Percentiles rank a stretch among this genome's conserved stretches.
phyloP scores from a whole-genome alignment of 140 eudicot species.

The Bidens hawaiensis region DNA sequence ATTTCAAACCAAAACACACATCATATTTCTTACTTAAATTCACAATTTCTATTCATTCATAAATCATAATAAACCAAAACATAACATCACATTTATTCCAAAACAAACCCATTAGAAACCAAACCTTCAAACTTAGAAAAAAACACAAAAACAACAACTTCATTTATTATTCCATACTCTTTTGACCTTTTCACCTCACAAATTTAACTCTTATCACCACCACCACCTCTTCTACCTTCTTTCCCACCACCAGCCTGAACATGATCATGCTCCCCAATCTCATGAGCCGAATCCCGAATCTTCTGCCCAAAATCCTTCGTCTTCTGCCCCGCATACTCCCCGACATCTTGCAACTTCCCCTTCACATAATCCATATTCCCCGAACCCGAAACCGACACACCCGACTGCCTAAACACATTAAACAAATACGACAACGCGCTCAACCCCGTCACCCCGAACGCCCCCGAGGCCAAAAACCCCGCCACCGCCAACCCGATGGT shows the following conservation, averaged over 20 bases:
- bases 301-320: constrained; percentile 69
- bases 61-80: too few species aligned
- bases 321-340: constrained; percentile 60
- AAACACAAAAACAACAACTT: too few species aligned
- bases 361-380: constrained; percentile 65
- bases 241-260: constrained; percentile 14
- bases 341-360: constrained; percentile 48
- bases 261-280: constrained; percentile 22
- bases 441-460: constrained; percentile 77
- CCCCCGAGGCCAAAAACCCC: constrained; percentile 69
- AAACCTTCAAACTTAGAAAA: too few species aligned
- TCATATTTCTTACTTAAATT: too few species aligned
- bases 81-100: too few species aligned
- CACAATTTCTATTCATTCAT: too few species aligned
- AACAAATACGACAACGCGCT: constrained; percentile 68
- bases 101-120: too few species aligned
- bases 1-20: too few species aligned
- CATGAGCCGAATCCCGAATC: constrained; percentile 58
- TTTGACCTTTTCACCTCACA: neutral
- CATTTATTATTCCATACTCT: constrained; percentile 14
- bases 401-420: constrained; percentile 42
- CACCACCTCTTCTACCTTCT: constrained; percentile 14
- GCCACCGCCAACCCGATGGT: constrained; percentile 59
- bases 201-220: constrained; percentile 18
- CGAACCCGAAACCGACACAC: constrained; percentile 41